Percentiles rank a stretch among this genome's conserved stretches.
Evolutionary conservation across 352 stramenopile species (phyloP).

Genomic region (Pythium pyrilobum): DNA sequence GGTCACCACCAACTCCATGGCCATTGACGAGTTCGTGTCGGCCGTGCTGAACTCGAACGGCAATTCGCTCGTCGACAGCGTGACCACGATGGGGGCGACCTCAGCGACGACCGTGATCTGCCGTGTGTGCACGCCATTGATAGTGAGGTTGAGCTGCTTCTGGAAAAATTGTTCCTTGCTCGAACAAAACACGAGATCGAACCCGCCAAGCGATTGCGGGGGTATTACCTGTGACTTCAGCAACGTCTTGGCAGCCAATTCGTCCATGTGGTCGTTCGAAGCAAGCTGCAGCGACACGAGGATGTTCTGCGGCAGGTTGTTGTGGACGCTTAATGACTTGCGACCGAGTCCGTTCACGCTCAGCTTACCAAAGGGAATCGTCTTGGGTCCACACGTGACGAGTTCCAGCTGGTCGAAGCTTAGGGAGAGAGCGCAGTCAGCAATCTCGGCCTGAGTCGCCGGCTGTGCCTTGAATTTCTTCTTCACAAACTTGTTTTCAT

Average conservation of each 20-base stretch:
- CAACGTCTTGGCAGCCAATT: constrained; percentile 47
- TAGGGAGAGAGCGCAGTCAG: constrained; percentile 71
- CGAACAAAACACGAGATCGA: constrained; percentile 87
- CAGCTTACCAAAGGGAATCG: constrained; percentile 90
- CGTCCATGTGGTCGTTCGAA: constrained; percentile 36
- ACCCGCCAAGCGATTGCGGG: constrained; percentile 68
- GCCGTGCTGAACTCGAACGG: constrained; percentile 72
- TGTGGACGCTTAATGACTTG: constrained; percentile 86
- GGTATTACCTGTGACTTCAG: constrained; percentile 85
- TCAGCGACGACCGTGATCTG: constrained; percentile 83
- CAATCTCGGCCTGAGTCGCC: constrained; percentile 87
- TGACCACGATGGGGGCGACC: constrained; percentile 86
- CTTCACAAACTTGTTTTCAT: constrained; percentile 89
- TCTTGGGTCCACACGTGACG: constrained; percentile 64
- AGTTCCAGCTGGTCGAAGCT: constrained; percentile 75
- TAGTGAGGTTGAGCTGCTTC: constrained; percentile 69
- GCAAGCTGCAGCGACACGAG: constrained; percentile 56
- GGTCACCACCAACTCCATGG: constrained; percentile 62
- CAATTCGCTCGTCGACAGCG: constrained; percentile 49
- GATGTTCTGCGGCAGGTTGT: constrained; percentile 81
- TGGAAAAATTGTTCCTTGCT: constrained; percentile 81
- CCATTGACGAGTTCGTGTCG: constrained; percentile 43
- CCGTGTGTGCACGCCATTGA: constrained; percentile 84
- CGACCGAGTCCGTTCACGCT: constrained; percentile 78
- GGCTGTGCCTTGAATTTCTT: constrained; percentile 90